Evolutionary conservation across 352 stramenopile genomes (phyloP).

Genomic region (Pythium oligandrum): DNA sequence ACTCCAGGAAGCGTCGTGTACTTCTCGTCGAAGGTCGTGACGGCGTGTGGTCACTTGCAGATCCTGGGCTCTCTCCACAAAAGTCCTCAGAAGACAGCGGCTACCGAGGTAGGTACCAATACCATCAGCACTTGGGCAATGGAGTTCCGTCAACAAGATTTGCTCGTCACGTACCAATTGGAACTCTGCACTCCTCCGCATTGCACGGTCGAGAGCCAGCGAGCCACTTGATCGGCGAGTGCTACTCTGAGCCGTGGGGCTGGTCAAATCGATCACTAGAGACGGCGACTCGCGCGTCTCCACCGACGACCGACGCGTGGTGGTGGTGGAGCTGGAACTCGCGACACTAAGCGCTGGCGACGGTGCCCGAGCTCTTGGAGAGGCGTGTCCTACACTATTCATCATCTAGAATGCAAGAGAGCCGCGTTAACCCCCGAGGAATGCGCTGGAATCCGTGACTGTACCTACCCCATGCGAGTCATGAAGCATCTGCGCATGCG

Average conservation of each 20-base stretch:
- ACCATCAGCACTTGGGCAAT: no score
- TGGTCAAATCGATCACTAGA: conserved; percentile 61
- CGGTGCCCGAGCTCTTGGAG: no score
- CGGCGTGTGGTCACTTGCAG: conserved; percentile 8
- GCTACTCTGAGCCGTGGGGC: conserved; percentile 11
- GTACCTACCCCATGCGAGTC: conserved; percentile 10
- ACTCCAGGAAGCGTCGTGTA: background rate
- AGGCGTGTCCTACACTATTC: no score
- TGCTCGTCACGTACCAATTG: background rate
- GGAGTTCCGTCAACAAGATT: conserved; percentile 2
- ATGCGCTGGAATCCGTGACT: no score
- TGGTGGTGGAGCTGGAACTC: background rate
- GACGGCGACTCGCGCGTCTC: conserved; percentile 4
- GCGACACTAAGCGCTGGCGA: no score
- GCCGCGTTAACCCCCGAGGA: no score
- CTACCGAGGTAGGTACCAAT: background rate
- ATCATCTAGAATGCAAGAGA: no score
- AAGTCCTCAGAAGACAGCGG: conserved; percentile 31
- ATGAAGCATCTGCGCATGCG: conserved; percentile 36
- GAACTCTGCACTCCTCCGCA: background rate
- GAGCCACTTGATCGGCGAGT: conserved; percentile 12
- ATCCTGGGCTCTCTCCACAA: conserved; percentile 50
- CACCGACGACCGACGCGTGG: conserved; percentile 16
- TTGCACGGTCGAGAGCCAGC: background rate
- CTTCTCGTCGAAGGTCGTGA: background rate